Evolutionary conservation across 2,329 filamentous ascomycete genomes (phyloP).

Genomic region (Colletotrichum lupini): DNA sequence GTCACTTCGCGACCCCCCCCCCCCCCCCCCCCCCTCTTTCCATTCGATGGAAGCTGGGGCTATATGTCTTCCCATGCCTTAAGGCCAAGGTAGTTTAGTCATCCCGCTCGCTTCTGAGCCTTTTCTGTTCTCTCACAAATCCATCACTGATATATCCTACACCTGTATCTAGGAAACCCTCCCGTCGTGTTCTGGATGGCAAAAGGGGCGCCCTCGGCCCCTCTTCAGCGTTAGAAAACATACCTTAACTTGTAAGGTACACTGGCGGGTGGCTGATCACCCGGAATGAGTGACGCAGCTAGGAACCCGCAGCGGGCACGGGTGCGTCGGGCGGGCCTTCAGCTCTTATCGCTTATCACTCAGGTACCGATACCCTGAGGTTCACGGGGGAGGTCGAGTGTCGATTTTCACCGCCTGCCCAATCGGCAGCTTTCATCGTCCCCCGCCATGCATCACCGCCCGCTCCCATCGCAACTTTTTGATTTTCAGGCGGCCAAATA

Average conservation of each 20-base stretch:
- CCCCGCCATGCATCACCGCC: slow-evolving; percentile 15
- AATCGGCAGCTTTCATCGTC: background rate
- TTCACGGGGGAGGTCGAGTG: background rate
- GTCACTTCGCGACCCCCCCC: no score
- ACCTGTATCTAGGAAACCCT: no score
- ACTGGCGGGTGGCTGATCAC: background rate
- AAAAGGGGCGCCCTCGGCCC: background rate
- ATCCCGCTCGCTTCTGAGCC: background rate
- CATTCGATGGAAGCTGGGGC: background rate
- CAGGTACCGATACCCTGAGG: no score
- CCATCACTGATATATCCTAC: no score
- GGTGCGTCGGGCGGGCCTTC: background rate
- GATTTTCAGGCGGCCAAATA: slow-evolving; percentile 8
- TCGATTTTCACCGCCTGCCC: slow-evolving; percentile 34
- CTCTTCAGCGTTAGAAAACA: background rate
- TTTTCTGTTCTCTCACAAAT: background rate
- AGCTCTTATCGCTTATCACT: background rate
- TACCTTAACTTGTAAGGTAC: background rate
- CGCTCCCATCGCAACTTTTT: slow-evolving; percentile 13
- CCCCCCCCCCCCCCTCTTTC: no score
- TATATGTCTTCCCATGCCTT: background rate
- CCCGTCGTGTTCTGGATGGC: no score
- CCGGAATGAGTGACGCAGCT: background rate
- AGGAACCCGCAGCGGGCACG: background rate
- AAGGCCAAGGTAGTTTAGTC: no score